Conservation (phyloP, 2,329 filamentous ascomycete species). For the Fusarium cyanostomum region DNA sequence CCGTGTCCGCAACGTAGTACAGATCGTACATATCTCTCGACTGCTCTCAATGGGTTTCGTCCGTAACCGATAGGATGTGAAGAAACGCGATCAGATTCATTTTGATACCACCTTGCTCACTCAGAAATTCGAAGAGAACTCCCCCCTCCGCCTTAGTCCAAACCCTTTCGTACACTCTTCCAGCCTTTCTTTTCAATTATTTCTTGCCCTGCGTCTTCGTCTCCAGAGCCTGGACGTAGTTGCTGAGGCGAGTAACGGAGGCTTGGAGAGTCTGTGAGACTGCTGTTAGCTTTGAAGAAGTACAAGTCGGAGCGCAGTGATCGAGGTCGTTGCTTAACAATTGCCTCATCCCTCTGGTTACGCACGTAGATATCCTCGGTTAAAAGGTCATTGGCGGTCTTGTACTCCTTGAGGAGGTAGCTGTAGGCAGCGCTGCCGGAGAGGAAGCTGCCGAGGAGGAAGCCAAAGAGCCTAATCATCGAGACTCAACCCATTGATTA, state of each 20-base stretch:
- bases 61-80: conserved; percentile 7
- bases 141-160: conserved; percentile 1
- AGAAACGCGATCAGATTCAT: conserved; percentile 9
- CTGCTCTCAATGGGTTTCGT: conserved; percentile 6
- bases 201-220: conserved; percentile 80
- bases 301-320: neutral
- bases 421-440: conserved; percentile 87
- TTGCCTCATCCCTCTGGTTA: conserved; percentile 43
- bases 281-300: conserved; percentile 1
- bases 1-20: conserved; percentile 18
- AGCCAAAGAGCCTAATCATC: conserved; percentile 79
- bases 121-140: conserved; percentile 6
- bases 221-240: conserved; percentile 84
- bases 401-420: conserved; percentile 94
- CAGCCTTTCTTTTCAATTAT: conserved; percentile 57
- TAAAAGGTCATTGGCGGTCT: conserved; percentile 89
- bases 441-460: conserved; percentile 84
- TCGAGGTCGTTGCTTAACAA: conserved; percentile 1
- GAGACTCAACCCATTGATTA: conserved; percentile 1
- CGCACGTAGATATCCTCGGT: conserved; percentile 96
- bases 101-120: conserved; percentile 22
- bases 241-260: conserved; percentile 85
- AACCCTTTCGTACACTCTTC: conserved; percentile 36
- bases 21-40: conserved; percentile 23
- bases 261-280: conserved; percentile 78